Conservation (phyloP, 2,329 filamentous ascomycete species). For the Bipolaris victoriae region DNA sequence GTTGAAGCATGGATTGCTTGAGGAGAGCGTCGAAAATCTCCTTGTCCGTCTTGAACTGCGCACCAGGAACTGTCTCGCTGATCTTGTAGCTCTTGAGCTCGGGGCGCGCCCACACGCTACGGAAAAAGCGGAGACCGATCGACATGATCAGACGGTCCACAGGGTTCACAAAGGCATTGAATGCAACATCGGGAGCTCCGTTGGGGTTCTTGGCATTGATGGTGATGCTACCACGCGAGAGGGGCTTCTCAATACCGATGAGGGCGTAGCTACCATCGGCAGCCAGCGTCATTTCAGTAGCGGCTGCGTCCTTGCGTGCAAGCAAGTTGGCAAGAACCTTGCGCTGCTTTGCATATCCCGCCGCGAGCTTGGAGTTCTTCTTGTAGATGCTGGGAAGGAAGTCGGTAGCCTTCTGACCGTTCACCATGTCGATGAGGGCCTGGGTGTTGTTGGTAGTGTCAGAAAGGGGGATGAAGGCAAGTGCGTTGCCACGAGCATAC, state of each 20-base stretch:
- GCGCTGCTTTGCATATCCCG: conserved; percentile 32
- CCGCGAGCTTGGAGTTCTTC: conserved; percentile 27
- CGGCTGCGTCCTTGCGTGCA: conserved; percentile 31
- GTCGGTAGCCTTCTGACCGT: conserved; percentile 20
- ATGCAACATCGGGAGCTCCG: conserved; percentile 31
- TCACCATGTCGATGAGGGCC: conserved; percentile 10
- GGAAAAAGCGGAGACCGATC: conserved; percentile 45
- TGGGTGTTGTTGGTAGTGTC: conserved; percentile 27
- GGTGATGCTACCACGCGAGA: conserved; percentile 44
- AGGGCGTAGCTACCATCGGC: conserved; percentile 36
- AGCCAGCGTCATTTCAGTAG: conserved; percentile 45
- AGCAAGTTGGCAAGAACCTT: conserved; percentile 29
- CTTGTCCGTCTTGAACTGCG: conserved; percentile 30
- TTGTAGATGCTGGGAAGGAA: conserved; percentile 35
- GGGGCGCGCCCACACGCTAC: conserved; percentile 36
- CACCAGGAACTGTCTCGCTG: conserved; percentile 32
- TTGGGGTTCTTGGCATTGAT: conserved; percentile 42
- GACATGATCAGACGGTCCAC: conserved; percentile 37
- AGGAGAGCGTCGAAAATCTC: conserved; percentile 30
- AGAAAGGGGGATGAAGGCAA: conserved; percentile 35
- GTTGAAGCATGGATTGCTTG: conserved; percentile 25
- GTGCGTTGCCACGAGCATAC: conserved; percentile 31
- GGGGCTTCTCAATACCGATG: conserved; percentile 41
- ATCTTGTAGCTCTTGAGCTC: conserved; percentile 32
- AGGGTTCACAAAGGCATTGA: conserved; percentile 40